Evolutionary conservation across 345 rosid species (phyloP), one percentile per base, ranked within the genome.

Genomic region (Hibiscus trionum): DNA sequence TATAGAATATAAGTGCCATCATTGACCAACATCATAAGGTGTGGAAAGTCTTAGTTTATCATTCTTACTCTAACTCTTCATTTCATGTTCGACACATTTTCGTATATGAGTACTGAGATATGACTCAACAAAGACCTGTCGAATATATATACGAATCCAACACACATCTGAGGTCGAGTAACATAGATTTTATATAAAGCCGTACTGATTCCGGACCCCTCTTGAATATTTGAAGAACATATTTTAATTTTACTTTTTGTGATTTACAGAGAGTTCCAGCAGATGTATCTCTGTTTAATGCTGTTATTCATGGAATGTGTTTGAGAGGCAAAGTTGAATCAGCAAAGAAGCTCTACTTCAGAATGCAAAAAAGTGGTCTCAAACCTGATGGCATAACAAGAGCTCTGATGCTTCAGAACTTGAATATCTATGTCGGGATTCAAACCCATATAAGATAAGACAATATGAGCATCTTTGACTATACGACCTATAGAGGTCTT

Each of bases 301-400:
- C 89, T 68, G 96, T 73, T 35, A 82, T 91, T 75, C 93, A 90
- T 59, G 96, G 91, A 29, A 83, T 91, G 96, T 85, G 91, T 75
- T 75, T 86, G 79, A 82, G 82, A 70, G 83, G 93, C 47, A 86
- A 88, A 82, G 72, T 77, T 42, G 83, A 80, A 80, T 78, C 77
- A 69, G 93, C 93, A 4, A 90, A 83, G 77, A 87, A 83, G 78
- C 71, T 88, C 46, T 88, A 87, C 78, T 33, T 33, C 66, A 83
- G 80, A 80, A 88, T 93, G 96, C 83, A 67, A 33, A 75, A 82
- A 76, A 75, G 50, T 61, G 91, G 87, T 70, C 66, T 93, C 19
- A 75, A 82, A 74, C 93, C 87, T 3, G 94, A 91, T 76, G 88
- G 90, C 14, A 88, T 89, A 77, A 89, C 93, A 42, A 74, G 88